Percentiles rank a stretch among this genome's conserved stretches.
These are phyloP conservation scores for Debaryomyces sp. DNA, from an alignment of 1,139 yeast species.

Conservation along the genomic window DNA sequence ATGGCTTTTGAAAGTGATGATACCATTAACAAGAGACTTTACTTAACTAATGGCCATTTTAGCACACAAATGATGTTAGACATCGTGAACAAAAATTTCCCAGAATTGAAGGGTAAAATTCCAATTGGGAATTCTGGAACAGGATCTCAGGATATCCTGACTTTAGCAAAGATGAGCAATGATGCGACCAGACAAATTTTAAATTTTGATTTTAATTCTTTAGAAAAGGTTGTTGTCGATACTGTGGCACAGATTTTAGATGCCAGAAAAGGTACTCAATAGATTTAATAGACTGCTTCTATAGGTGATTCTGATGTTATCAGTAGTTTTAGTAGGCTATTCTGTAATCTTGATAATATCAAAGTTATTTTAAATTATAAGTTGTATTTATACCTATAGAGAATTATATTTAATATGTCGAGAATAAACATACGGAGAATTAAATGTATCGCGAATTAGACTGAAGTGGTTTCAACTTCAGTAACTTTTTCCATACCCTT, in stretches of 20 bases:
- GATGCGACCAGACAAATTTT: slow-evolving; percentile 29
- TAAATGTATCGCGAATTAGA: slow-evolving; percentile 6
- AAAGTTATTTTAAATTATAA: background rate
- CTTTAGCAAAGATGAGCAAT: slow-evolving; percentile 26
- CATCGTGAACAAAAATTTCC: slow-evolving; percentile 30
- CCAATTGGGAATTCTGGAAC: slow-evolving; percentile 33
- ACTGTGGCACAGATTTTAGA: slow-evolving; percentile 43
- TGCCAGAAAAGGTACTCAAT: background rate
- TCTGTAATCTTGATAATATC: background rate
- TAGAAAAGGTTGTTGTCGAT: slow-evolving; percentile 39
- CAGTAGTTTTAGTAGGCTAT: background rate
- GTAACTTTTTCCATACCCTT: slow-evolving; percentile 27
- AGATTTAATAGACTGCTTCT: background rate
- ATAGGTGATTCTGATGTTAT: too few relatives aligned
- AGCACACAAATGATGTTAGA: slow-evolving; percentile 37
- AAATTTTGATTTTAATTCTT: slow-evolving; percentile 29
- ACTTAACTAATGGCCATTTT: slow-evolving; percentile 31
- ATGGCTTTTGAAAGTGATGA: slow-evolving; percentile 30
- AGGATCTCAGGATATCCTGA: slow-evolving; percentile 6
- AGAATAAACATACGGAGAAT: background rate
- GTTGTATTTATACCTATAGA: background rate
- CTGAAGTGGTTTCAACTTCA: slow-evolving; percentile 15
- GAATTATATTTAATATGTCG: background rate
- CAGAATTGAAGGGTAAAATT: slow-evolving; percentile 24
- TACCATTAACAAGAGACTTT: slow-evolving; percentile 29